A percentile compares a stretch with the other conserved stretches of the same genome.
These are phyloP conservation scores for Huiozyma naganishii DNA, from an alignment of 805 yeast genomes.

Conservation along the genomic window DNA sequence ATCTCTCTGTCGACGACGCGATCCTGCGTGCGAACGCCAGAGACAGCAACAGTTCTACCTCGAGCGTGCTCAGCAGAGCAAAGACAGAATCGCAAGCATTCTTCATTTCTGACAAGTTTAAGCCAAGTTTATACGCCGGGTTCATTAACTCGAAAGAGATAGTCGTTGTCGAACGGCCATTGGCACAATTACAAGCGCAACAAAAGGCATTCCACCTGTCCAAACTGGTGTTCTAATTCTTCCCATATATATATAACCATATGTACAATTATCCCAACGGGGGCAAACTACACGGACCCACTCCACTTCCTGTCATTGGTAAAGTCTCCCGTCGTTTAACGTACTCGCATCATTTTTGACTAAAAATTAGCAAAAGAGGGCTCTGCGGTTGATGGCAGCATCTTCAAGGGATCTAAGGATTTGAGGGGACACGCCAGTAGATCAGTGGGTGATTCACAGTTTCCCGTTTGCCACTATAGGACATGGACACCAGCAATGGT, in stretches of 20 bases:
- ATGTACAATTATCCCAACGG: too few relatives aligned
- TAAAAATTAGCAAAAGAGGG: too few relatives aligned
- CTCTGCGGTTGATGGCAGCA: too few relatives aligned
- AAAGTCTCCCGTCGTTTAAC: too few relatives aligned
- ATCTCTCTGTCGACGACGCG: background rate
- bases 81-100: constrained; percentile 35
- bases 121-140: constrained; percentile 56
- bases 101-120: constrained; percentile 68
- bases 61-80: constrained; percentile 15
- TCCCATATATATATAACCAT: background rate
- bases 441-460: too few relatives aligned
- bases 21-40: background rate
- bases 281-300: too few relatives aligned
- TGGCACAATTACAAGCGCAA: constrained; percentile 38
- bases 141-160: constrained; percentile 45
- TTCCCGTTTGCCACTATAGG: too few relatives aligned
- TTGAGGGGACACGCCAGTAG: too few relatives aligned
- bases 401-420: too few relatives aligned
- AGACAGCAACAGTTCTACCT: constrained; percentile 6
- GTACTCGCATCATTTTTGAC: too few relatives aligned
- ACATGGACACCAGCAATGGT: too few relatives aligned
- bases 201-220: constrained; percentile 58
- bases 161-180: constrained; percentile 69
- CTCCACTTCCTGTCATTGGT: too few relatives aligned
- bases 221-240: constrained; percentile 36